phyloP scores from a whole-genome alignment of 2,329 filamentous ascomycete genomes.

The Talaromyces islandicus region DNA sequence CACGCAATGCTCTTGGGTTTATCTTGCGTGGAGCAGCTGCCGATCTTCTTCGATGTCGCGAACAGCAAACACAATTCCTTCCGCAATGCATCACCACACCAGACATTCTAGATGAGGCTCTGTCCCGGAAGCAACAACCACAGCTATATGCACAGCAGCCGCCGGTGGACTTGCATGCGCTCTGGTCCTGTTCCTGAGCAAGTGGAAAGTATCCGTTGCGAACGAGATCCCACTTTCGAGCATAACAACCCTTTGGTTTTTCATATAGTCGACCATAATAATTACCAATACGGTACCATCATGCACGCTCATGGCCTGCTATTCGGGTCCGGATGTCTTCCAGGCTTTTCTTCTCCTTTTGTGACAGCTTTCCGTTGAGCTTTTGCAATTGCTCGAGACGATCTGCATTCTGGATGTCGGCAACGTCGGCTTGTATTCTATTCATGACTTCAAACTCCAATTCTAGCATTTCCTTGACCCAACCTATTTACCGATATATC shows the following conservation, averaged over 20 bases:
- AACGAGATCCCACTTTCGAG: neutral
- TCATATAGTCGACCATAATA: neutral
- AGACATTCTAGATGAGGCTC: neutral
- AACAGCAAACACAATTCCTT: conserved; percentile 1
- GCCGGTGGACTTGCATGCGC: neutral
- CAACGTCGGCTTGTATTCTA: neutral
- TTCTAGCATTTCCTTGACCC: neutral
- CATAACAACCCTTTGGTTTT: neutral
- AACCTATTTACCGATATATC: neutral
- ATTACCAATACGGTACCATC: neutral
- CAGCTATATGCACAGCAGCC: conserved; percentile 3
- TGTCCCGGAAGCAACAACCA: neutral
- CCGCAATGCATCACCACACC: conserved; percentile 2
- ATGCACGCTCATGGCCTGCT: neutral
- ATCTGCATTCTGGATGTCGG: neutral
- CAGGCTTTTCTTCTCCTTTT: neutral
- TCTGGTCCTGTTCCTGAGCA: neutral
- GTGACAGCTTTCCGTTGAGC: neutral
- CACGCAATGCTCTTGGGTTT: neutral
- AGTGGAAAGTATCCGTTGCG: neutral
- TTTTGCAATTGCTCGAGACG: neutral
- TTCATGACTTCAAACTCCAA: neutral
- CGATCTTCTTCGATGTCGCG: neutral
- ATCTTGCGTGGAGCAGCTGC: neutral
- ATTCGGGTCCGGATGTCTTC: neutral